phyloP scores from a whole-genome alignment of 208 protist genomes.

The Naegleria gruberi region DNA sequence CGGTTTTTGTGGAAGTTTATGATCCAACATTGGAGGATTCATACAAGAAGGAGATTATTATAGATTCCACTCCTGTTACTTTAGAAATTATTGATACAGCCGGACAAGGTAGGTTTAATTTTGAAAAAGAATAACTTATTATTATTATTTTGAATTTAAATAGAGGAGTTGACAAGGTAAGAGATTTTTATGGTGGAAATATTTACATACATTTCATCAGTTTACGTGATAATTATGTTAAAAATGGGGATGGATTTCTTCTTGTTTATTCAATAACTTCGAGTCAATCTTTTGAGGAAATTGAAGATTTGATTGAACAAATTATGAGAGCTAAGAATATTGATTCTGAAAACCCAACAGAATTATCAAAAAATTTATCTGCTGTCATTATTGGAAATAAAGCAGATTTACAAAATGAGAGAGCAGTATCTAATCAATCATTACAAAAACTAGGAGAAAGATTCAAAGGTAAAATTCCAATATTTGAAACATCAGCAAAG shows the following conservation, averaged over 20 bases:
- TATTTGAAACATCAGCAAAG: slow-evolving; percentile 37
- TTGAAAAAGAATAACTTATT: neutral
- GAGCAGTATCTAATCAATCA: neutral
- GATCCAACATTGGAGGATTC: slow-evolving; percentile 60
- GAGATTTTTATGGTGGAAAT: neutral
- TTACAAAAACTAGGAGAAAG: slow-evolving; percentile 8
- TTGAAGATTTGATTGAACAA: slow-evolving; percentile 24
- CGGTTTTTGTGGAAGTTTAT: slow-evolving; percentile 27
- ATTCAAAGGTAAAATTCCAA: neutral
- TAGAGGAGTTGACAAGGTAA: neutral
- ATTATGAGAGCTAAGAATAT: neutral
- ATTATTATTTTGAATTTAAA: slow-evolving; percentile 32
- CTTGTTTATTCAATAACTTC: slow-evolving; percentile 38
- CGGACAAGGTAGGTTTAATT: slow-evolving; percentile 37
- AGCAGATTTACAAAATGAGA: slow-evolving; percentile 22
- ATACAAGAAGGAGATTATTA: slow-evolving; percentile 50
- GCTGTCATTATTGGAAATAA: slow-evolving; percentile 28
- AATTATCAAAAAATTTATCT: neutral
- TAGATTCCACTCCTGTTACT: slow-evolving; percentile 47
- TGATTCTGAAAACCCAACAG: neutral
- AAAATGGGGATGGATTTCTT: slow-evolving; percentile 13
- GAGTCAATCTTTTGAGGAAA: slow-evolving; percentile 39
- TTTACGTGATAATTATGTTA: slow-evolving; percentile 20
- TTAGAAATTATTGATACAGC: slow-evolving; percentile 69
- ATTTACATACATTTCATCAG: neutral